Evolutionary conservation across 2,329 filamentous ascomycete genomes (phyloP), one percentile per base, ranked within the genome.

Genomic region (Tricladium varicosporioides): DNA sequence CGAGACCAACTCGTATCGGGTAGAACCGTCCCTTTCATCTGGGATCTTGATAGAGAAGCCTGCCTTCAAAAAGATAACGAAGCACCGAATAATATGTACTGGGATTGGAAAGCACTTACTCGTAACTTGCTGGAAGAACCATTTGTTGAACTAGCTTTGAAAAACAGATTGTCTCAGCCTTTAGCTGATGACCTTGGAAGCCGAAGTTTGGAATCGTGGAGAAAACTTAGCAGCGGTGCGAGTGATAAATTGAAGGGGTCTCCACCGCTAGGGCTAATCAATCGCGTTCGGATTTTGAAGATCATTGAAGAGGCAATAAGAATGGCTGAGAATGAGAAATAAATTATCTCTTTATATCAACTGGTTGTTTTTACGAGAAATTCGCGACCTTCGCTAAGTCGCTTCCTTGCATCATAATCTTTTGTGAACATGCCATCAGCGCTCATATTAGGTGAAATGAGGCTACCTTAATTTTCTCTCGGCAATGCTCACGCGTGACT

Each of bases 261-360:
- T 42, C 50, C 51, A 14, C 56, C 56, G 27, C 32, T 54, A 16
- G 56, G 56, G 10, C 48, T 58, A 45, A 33, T 58, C n/a, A 58
- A 58, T 42, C 51, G 56, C 9, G 46, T 51, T 11, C 54, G 56
- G 51, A 54, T 58, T 36, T 27, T 58, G 13, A 58, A 31, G 42
- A 51, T 54, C 9, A 58, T 58, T 31, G 22, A 15, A 15, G 22
- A 27, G 7, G 22, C 22, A 27, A 27, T 27, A 7, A 3, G 22
- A 7, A 4, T 27, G 22, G 22, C 22, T 4, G 22, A 27, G 22
- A 27, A 27, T 27, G 4, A 27, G 22, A 27, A 27, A 7, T 27
- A 27, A 27, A 27, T 7, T 27, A 4, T 27, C 22, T 27, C n/a
- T 27, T 27, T 27, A 7, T 27, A 27, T 27, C 7, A 27, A 27